Evolutionary conservation across 345 rosid genomes (phyloP), one percentile per base, ranked within the genome.

Genomic region (Linum usitatissimum): DNA sequence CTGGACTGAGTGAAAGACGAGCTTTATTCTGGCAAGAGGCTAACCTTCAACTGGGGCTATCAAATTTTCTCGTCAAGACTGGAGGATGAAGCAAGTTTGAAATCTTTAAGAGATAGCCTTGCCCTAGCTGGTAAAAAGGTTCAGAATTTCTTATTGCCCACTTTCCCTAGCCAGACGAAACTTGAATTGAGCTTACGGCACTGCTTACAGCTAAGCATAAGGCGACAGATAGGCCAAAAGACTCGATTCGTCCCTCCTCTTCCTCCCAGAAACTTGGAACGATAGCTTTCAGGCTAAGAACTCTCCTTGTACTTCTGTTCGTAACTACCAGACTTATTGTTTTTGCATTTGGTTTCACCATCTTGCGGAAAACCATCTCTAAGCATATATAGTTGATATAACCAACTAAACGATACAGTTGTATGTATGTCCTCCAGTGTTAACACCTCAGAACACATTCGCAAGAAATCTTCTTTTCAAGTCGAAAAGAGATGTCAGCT

Each of bases 1-100:
- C 61, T 90, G 97, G 97, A 78, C 84, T 58, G 57, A 9, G 19
- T 77, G 66, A 75, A 76, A 15, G 17, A 7, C 14, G 15, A 45
- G 14, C 17, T 6, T 6, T 45, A 15, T 9, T 45, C 15, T 10
- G 15, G 51, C 51, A 7, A 34, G 38, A 34, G 5, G 38, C 38
- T 34, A 3, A 34, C 38, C 38, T 34, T 34, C 38, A 34, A 34
- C 38, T 34, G 38, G 8, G 38, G 38, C 38, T 34, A 34, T 34
- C 38, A 2, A 34, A 34, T 34, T 34, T 34, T 34, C 6, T 34
- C 8, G 38, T 34, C 38, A 34, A 5, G 38, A 7, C 38, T 34
- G 38, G 38, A 34, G 38, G 5, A 34, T 34, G 38, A 34, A 7
- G 38, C 38, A 34, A 34, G 28, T 23, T 23, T 23, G 38, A 34